These are phyloP conservation scores for Penicillium parvum DNA, from an alignment of 495 filamentous ascomycete genomes.

Conservation along the genomic window DNA sequence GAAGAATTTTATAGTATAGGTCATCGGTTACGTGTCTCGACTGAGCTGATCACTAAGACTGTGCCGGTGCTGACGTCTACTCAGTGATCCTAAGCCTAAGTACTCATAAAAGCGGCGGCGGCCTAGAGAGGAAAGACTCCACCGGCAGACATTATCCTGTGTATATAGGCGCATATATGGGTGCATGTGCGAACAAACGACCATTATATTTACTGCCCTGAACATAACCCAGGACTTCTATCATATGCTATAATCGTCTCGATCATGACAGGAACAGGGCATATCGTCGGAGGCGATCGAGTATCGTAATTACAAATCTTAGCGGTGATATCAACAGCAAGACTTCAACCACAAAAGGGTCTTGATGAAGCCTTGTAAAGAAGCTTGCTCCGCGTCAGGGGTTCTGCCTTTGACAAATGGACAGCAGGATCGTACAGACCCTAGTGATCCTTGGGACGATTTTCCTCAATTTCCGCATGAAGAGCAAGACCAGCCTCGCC, in stretches of 20 bases:
- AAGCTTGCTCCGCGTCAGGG: too few species aligned
- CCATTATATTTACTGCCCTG: too few species aligned
- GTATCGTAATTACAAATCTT: conserved; percentile 15
- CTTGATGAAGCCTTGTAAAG: neutral
- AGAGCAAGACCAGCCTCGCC: conserved; percentile 23
- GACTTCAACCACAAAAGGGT: neutral
- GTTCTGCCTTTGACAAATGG: too few species aligned
- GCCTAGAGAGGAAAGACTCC: conserved; percentile 7
- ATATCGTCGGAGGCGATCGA: neutral
- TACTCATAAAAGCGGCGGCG: conserved; percentile 17
- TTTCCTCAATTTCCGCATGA: neutral
- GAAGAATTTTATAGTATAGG: too few species aligned
- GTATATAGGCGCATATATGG: too few species aligned
- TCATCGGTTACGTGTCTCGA: too few species aligned
- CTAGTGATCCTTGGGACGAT: neutral
- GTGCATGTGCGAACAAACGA: too few species aligned
- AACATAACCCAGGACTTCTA: neutral
- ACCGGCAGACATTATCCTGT: conserved; percentile 1
- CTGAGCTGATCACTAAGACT: neutral
- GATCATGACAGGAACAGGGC: too few species aligned
- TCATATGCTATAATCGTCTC: too few species aligned
- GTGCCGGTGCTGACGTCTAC: neutral
- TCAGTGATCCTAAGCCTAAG: neutral
- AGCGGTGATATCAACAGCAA: conserved; percentile 8
- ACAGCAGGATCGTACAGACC: too few species aligned